These are phyloP conservation scores for Eleusine coracana DNA, from an alignment of 176 grass and related monocot species.

Conservation along the genomic window DNA sequence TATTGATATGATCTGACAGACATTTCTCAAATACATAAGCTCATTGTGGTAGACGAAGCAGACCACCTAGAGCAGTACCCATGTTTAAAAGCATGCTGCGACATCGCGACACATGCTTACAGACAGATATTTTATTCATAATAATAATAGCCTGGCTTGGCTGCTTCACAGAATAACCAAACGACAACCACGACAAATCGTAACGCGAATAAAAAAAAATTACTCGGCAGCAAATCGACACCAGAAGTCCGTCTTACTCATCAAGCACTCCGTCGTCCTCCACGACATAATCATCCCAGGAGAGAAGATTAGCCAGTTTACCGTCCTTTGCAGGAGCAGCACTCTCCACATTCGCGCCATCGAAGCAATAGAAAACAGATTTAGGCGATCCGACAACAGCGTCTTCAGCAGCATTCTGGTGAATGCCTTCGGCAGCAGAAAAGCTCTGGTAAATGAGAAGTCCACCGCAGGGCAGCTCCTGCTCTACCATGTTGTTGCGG, in stretches of 20 bases:
- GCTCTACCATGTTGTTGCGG: slow-evolving; percentile 57
- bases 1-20: slow-evolving; percentile 41
- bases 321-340: slow-evolving; percentile 19
- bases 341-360: slow-evolving; percentile 38
- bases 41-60: slow-evolving; percentile 82
- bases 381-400: slow-evolving; percentile 38
- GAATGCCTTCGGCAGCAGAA: slow-evolving; percentile 2
- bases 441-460: slow-evolving; percentile 71
- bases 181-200: slow-evolving; percentile 21
- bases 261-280: slow-evolving; percentile 43
- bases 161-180: slow-evolving; percentile 73
- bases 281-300: slow-evolving; percentile 34
- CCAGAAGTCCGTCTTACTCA: slow-evolving; percentile 38
- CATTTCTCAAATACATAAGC: slow-evolving; percentile 27
- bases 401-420: neutral
- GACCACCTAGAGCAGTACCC: slow-evolving; percentile 65
- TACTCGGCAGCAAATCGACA: slow-evolving; percentile 24
- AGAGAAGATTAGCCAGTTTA: slow-evolving; percentile 43
- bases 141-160: slow-evolving; percentile 61
- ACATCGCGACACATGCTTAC: slow-evolving; percentile 30
- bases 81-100: slow-evolving; percentile 41
- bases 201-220: neutral
- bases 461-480: slow-evolving; percentile 48
- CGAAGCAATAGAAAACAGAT: slow-evolving; percentile 55
- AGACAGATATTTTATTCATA: neutral